Evolutionary conservation across 2,329 filamentous ascomycete species (phyloP).

Genomic region (Teratosphaeria destructans): DNA sequence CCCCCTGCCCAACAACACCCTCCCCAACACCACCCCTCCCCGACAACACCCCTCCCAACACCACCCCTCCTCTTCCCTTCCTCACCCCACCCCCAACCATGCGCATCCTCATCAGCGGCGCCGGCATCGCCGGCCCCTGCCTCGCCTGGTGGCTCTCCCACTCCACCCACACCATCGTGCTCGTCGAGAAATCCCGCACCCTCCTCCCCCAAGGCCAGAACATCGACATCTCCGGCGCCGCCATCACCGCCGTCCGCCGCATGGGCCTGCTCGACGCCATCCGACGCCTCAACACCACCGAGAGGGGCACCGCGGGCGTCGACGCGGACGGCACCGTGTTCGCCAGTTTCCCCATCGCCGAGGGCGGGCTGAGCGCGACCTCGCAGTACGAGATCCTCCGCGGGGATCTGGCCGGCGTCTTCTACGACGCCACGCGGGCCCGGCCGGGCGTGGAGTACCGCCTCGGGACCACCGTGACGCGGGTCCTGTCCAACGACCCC

Average conservation of each 20-base stretch:
- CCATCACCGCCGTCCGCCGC: conserved; percentile 12
- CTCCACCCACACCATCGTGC: conserved; percentile 9
- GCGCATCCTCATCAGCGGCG: conserved; percentile 14
- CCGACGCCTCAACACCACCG: conserved; percentile 8
- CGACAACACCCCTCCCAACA: no score
- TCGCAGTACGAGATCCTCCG: conserved; percentile 40
- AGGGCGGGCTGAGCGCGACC: conserved; percentile 1
- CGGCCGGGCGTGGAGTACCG: conserved; percentile 11
- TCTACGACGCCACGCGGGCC: conserved; percentile 26
- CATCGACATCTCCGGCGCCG: conserved; percentile 21
- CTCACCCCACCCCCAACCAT: not conserved
- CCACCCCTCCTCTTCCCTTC: no score
- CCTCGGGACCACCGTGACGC: not conserved
- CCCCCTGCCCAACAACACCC: no score
- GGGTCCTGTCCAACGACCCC: not conserved
- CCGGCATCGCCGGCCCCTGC: conserved; percentile 14
- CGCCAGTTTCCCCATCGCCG: conserved; percentile 15
- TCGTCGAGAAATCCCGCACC: conserved; percentile 9
- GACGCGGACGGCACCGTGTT: conserved; percentile 9
- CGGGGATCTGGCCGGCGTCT: conserved; percentile 38
- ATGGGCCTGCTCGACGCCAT: conserved; percentile 19
- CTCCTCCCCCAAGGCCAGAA: conserved; percentile 15
- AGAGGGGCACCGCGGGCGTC: conserved; percentile 19
- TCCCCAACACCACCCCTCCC: no score
- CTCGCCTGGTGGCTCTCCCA: conserved; percentile 12